Evolutionary conservation across 129 eudicot genomes (phyloP), one percentile per base, ranked within the genome.

Genomic region (Chrysanthemum seticuspe): DNA sequence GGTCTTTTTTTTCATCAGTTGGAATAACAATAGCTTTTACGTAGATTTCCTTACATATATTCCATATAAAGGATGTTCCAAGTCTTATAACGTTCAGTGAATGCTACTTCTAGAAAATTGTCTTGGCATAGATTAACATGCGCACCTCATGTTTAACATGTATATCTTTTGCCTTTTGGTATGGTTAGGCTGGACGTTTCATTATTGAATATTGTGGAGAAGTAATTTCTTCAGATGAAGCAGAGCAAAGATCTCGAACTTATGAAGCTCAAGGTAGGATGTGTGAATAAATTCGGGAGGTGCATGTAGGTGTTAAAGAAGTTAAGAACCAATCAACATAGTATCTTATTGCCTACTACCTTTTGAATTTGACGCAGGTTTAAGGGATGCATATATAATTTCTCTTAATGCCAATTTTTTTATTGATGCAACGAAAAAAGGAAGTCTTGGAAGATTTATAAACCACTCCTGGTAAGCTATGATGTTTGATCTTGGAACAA

Each of bases 201-300:
- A 78, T 94, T 40, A 86, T 94, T 77, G 98, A 94, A 76, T 94
- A 94, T 74, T 90, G 98, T 72, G 98, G 98, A 71, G 98, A 94
- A 73, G 79, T 88, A 64, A 94, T 94, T 68, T 88, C 97, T 70
- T 87, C 90, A 6, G 88, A 87, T 5, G 98, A 86, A 83, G 98
- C 97, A 77, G 71, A 79, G 47, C 62, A 60, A 67, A 81, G 98
- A 78, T 80, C 96, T 62, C 97, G 84, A 25, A 72, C 82, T 82
- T 94, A 94, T 85, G 98, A 94, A 86, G 76, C 86, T 74, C 83
- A 90, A 84, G 98, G 98, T 94, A 75, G 60, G 75, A 48, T 65
- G 60, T 36, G 18, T 69, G 53, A n/a, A 52, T 52, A 6, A 53
- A 74, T 70, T 34, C 29, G 23, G 40, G 53, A 55, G 52, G 65